Base-by-base conservation (phyloP, 2,329 filamentous ascomycete species). In the Xylariomycetidae sp. region DNA sequence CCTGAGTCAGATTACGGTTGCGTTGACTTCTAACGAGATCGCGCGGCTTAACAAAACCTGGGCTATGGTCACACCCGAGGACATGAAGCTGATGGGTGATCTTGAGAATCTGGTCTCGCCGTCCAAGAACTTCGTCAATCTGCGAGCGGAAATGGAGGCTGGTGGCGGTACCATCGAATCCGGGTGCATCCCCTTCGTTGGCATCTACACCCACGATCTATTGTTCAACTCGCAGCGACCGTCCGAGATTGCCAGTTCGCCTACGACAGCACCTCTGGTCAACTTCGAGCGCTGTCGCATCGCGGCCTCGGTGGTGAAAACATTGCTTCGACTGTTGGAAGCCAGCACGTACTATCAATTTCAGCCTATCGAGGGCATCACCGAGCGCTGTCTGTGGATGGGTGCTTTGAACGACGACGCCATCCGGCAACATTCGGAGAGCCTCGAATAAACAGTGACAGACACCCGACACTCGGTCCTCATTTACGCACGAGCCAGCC, bases 361-460 rank as follows among this genome's bases (percentile, higher is more conserved):
- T 54, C 72, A 79, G 47, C 79, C 84, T 1, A 76, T 89, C 23
- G 82, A 86, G 41, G 82, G 84, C 32, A 74, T 88, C 31, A 81
- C 85, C 4, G 84, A 86, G 59, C 72, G 83, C 43, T 92, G 85
- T 55, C 68, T 92, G n/a, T 92, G 86, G 85, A 79, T 92, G 63
- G 80, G 82, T 29, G 83, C 85, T 8, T 57, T 92, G 34, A 74
- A 64, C 34, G 85, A 90, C 44, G 76, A 79, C n/a, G 83, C 89
- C 50, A 87, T 92, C 49, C 63, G 73, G 36, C 64, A 60, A 40
- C 63, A 66, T 35, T 74, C 71, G 0, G 67, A 72, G 34, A 58
- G 52, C 34, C 50, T 78, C 19, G 70, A 76, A 54, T 65, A 44
- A 38, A 26, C 25, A 19, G 23, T 6, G 16, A 20, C 14, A 22